Conservation (phyloP, 1,284 basidiomycete genomes). For the Golubevia pallescens region DNA sequence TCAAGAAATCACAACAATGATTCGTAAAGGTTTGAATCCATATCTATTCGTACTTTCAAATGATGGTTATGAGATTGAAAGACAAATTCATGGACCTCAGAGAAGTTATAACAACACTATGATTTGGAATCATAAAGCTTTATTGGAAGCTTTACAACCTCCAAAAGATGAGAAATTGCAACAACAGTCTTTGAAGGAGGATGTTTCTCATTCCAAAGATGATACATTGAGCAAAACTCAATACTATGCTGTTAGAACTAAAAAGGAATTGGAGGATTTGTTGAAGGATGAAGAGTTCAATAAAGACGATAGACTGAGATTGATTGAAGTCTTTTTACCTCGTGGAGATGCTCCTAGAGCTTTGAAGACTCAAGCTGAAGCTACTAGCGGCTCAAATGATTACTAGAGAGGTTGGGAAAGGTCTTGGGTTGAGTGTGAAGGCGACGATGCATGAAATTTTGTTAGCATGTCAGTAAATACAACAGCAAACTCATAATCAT, state of each 20-base stretch:
- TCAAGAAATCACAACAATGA: conserved; percentile 76
- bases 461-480: too few species aligned
- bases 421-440: too few species aligned
- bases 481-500: too few species aligned
- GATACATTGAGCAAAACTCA: conserved; percentile 67
- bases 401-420: too few species aligned
- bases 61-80: conserved; percentile 86
- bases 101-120: conserved; percentile 61
- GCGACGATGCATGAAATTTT: too few species aligned
- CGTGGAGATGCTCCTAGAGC: conserved; percentile 75
- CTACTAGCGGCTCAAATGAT: conserved; percentile 58
- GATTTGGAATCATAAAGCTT: conserved; percentile 27
- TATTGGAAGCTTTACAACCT: conserved; percentile 62
- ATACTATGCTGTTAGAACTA: conserved; percentile 74
- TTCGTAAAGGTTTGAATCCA: conserved; percentile 73
- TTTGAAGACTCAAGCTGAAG: conserved; percentile 69
- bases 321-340: conserved; percentile 80
- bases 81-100: conserved; percentile 74
- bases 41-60: conserved; percentile 88
- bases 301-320: conserved; percentile 72
- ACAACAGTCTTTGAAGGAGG: conserved; percentile 65
- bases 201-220: conserved; percentile 65
- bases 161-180: conserved; percentile 65
- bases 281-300: conserved; percentile 72
- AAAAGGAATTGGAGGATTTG: conserved; percentile 72